These are phyloP conservation scores for Zalaria sp. DNA, from an alignment of 2,329 filamentous ascomycete species.

Conservation along the genomic window DNA sequence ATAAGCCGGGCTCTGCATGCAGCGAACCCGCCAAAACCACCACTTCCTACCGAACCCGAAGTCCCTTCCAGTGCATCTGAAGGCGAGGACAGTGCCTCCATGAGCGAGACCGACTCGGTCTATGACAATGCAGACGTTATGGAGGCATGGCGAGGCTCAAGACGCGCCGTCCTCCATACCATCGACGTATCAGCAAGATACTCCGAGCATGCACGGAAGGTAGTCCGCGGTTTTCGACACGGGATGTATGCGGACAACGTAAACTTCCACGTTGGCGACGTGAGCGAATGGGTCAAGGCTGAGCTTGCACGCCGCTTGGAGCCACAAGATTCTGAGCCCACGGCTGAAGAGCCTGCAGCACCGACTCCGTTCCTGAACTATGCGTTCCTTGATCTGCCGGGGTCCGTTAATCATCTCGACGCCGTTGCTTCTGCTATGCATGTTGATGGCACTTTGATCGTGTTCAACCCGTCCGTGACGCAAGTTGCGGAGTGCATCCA, in stretches of 20 bases:
- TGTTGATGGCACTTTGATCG: constrained; percentile 48
- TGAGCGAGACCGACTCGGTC: constrained; percentile 12
- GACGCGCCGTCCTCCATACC: constrained; percentile 60
- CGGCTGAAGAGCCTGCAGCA: constrained; percentile 4
- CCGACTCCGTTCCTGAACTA: constrained; percentile 51
- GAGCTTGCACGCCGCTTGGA: constrained; percentile 29
- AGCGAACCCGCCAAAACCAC: constrained; percentile 44
- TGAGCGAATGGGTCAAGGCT: constrained; percentile 46
- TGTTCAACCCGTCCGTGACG: constrained; percentile 67
- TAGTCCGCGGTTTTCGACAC: constrained; percentile 52
- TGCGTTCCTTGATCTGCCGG: constrained; percentile 61
- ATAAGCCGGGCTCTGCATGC: constrained; percentile 63
- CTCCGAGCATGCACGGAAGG: constrained; percentile 48
- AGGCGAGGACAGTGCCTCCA: constrained; percentile 8
- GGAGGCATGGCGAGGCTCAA: constrained; percentile 25
- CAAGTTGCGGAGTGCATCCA: constrained; percentile 56
- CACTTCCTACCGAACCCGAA: constrained; percentile 21
- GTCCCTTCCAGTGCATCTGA: constrained; percentile 14
- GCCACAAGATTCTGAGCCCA: constrained; percentile 2
- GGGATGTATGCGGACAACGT: constrained; percentile 57
- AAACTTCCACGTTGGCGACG: constrained; percentile 58
- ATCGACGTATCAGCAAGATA: constrained; percentile 52
- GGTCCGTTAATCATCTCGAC: constrained; percentile 38
- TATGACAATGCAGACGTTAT: constrained; percentile 5
- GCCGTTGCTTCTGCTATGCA: constrained; percentile 44